Conservation (phyloP, 2,329 filamentous ascomycete species). For the Rhynchosporium graminicola region DNA sequence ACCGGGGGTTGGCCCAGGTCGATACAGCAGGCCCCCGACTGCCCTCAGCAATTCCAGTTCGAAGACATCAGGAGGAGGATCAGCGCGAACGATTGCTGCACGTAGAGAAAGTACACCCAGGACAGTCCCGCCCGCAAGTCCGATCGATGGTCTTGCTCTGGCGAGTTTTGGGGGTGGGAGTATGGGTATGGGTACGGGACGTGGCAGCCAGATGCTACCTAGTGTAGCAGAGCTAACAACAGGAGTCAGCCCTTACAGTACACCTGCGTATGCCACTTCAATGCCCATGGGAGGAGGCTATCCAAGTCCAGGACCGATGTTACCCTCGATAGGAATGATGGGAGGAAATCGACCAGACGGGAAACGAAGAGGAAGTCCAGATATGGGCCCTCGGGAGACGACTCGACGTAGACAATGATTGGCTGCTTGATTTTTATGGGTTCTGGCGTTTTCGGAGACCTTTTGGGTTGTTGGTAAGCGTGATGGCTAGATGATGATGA, state of each 20-base stretch:
- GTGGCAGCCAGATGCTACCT: constrained; percentile 49
- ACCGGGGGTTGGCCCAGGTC: constrained; percentile 22
- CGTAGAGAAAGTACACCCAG: constrained; percentile 40
- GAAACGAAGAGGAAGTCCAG: constrained; percentile 57
- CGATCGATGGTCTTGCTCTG: constrained; percentile 41
- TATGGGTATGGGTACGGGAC: constrained; percentile 33
- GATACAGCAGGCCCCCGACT: constrained; percentile 34
- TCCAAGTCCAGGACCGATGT: constrained; percentile 47
- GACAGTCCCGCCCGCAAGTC: constrained; percentile 43
- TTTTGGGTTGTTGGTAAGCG: constrained; percentile 1
- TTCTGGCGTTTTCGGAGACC: constrained; percentile 13
- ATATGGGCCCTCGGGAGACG: constrained; percentile 48
- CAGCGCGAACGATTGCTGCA: constrained; percentile 36
- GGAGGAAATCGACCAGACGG: constrained; percentile 38
- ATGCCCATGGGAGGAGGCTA: constrained; percentile 35
- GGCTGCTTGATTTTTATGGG: constrained; percentile 6
- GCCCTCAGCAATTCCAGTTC: constrained; percentile 26
- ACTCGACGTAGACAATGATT: constrained; percentile 47
- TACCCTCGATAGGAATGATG: constrained; percentile 38
- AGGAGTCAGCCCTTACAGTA: constrained; percentile 61
- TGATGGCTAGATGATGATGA: constrained; percentile 14
- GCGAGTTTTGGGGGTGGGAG: constrained; percentile 37
- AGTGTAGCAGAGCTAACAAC: constrained; percentile 65
- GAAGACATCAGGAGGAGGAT: constrained; percentile 19
- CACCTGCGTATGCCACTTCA: constrained; percentile 53